Evolutionary conservation across 176 grass and related monocot genomes (phyloP), one percentile per base, ranked within the genome.

Genomic region (Otatea glauca): DNA sequence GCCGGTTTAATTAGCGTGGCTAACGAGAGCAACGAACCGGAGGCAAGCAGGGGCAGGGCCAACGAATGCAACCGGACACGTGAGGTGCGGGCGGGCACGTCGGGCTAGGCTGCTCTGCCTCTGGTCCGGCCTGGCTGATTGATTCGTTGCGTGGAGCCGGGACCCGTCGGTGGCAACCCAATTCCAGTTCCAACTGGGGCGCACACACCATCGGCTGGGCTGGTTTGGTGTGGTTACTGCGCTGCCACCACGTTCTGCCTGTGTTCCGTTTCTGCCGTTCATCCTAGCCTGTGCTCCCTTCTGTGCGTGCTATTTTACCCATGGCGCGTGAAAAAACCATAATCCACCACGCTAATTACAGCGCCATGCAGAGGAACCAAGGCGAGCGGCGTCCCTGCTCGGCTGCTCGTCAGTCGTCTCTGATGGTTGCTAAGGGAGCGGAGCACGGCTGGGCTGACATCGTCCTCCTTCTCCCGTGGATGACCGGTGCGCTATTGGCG

Each of bases 91-190:
- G 70, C 76, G 34, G 27, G 77, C 68, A 18, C 67, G 34, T 25
- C 38, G 32, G 48, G 20, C 9, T 12, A 27, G 7, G 17, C 3
- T 8, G 56, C 37, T 5, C 55, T 29, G 81, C 38, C 37, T 5
- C 55, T 29, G 81, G 25, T 51, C 1, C 29, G 29, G 29, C 29
- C 44, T 58, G 20, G 20, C 54, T 3, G 69, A 85, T 75, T 82
- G 79, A 86, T 90, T 73, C 79, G 84, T 68, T 67, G 60, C 84
- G 79, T 86, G 78, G 88, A 65, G 83, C 88, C 29, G 27, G 47
- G 25, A 24, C 29, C 74, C 74, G 88, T 90, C 88, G 88, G 88
- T 87, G 88, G 78, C 78, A 48, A 59, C 55, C 18, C 86, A 9
- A 15, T 58, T n/a, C 7, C 54, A 58, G 0, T 10, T 21, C 29